Evolutionary conservation across 306 rosid species (phyloP).

Genomic region (Datisca glomerata): DNA sequence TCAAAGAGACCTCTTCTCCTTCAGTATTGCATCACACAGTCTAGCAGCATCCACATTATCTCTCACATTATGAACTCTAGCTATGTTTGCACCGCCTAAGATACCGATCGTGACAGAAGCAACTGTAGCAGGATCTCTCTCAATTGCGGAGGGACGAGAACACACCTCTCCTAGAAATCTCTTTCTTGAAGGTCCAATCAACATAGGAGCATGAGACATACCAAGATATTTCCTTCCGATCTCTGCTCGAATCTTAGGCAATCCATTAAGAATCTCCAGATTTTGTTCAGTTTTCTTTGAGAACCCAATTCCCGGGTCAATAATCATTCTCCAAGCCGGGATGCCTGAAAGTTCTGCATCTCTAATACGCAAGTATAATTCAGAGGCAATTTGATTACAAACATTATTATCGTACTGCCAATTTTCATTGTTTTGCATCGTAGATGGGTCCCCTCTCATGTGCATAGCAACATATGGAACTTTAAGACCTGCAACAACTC

Average conservation of each 20-base stretch:
- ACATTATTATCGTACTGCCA: conserved; percentile 57
- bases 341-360: conserved; percentile 74
- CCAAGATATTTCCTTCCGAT: conserved; percentile 48
- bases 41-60: conserved; percentile 68
- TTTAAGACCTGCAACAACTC: conserved; percentile 64
- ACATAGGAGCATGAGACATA: conserved; percentile 62
- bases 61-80: conserved; percentile 80
- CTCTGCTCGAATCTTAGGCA: conserved; percentile 47
- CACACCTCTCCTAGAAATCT: conserved; percentile 66
- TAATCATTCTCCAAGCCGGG: conserved; percentile 79
- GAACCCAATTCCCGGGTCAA: conserved; percentile 87
- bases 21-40: conserved; percentile 61
- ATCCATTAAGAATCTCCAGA: conserved; percentile 48
- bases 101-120: conserved; percentile 56
- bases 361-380: conserved; percentile 36
- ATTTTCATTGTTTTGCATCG: conserved; percentile 65
- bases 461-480: conserved; percentile 93
- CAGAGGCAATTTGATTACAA: conserved; percentile 56
- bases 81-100: conserved; percentile 72
- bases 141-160: conserved; percentile 28
- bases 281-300: conserved; percentile 66
- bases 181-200: conserved; percentile 87
- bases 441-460: conserved; percentile 83
- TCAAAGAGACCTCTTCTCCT: no score
- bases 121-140: conserved; percentile 79